Conservation (phyloP, 768 basidiomycete genomes). For the Astraeus odoratus region DNA sequence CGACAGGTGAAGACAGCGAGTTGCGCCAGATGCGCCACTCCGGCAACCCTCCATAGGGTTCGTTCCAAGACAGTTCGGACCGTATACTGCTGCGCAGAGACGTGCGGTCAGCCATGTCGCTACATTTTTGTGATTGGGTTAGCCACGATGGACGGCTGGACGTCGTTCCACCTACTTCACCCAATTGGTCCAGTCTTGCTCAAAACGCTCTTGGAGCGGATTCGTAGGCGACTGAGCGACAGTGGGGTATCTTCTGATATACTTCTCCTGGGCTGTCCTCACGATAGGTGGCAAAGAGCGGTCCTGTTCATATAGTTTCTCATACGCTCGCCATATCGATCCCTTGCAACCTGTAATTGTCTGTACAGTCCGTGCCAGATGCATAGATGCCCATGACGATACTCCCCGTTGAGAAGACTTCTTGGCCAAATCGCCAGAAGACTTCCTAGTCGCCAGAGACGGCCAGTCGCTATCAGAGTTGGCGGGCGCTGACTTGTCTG, state of each 20-base stretch:
- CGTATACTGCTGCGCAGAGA: constrained; percentile 47
- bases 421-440: no score
- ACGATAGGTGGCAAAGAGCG: constrained; percentile 33
- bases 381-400: constrained; percentile 51
- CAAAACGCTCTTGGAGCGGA: constrained; percentile 53
- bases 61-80: constrained; percentile 44
- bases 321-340: constrained; percentile 60
- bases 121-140: constrained; percentile 27
- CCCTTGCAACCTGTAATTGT: constrained; percentile 61
- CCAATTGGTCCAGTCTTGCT: constrained; percentile 64
- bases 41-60: constrained; percentile 41
- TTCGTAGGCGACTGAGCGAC: constrained; percentile 17
- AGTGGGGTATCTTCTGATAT: constrained; percentile 17
- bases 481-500: constrained; percentile 11
- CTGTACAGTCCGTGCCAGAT: constrained; percentile 53
- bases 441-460: constrained; percentile 7
- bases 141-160: constrained; percentile 4
- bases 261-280: constrained; percentile 27
- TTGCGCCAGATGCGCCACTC: constrained; percentile 50
- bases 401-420: constrained; percentile 27
- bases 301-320: constrained; percentile 36
- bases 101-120: constrained; percentile 73
- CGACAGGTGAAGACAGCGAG: constrained; percentile 12
- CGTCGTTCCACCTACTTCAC: constrained; percentile 41
- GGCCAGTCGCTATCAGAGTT: constrained; percentile 24